A percentile compares a stretch with the other conserved stretches of the same genome.
phyloP scores from a whole-genome alignment of 2,329 filamentous ascomycete genomes.

The Arthrinium phaeospermum region DNA sequence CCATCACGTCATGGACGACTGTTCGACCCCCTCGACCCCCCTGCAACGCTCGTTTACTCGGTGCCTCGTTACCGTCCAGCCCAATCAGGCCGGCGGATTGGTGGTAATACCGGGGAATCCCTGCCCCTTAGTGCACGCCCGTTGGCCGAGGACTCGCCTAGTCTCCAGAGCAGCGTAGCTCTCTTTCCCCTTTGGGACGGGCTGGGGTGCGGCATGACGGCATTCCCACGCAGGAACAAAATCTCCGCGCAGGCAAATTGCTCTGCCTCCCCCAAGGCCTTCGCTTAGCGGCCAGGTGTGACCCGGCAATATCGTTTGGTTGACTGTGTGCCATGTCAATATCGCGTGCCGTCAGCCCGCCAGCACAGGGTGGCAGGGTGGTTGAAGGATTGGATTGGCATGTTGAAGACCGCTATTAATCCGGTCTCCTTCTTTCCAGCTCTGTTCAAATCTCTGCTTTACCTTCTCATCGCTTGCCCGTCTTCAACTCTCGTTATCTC shows the following conservation, averaged over 20 bases:
- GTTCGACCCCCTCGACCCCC: not conserved
- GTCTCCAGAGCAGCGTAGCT: not conserved
- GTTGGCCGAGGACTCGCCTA: slow-evolving; percentile 1
- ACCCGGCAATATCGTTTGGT: slow-evolving; percentile 6
- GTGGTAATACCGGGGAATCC: not conserved
- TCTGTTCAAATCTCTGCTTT: not conserved
- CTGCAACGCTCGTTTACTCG: slow-evolving; percentile 5
- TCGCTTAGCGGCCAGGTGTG: not conserved
- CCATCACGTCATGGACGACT: not conserved
- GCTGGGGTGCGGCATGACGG: slow-evolving; percentile 2
- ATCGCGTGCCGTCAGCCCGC: not conserved
- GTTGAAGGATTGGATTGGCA: not conserved
- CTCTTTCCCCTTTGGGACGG: not conserved
- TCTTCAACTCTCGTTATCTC: slow-evolving; percentile 21
- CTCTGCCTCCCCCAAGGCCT: not conserved
- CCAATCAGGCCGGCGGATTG: not conserved
- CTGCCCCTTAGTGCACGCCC: not conserved
- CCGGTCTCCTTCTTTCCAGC: not conserved
- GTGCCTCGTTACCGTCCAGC: not conserved
- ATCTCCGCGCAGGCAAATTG: slow-evolving; percentile 4
- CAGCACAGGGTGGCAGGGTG: not conserved
- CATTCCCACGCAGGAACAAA: slow-evolving; percentile 18
- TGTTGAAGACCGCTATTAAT: not conserved
- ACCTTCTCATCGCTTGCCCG: not conserved
- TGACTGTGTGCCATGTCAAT: not conserved